Evolutionary conservation across 768 basidiomycete species (phyloP).

Genomic region (Trametes villosa): DNA sequence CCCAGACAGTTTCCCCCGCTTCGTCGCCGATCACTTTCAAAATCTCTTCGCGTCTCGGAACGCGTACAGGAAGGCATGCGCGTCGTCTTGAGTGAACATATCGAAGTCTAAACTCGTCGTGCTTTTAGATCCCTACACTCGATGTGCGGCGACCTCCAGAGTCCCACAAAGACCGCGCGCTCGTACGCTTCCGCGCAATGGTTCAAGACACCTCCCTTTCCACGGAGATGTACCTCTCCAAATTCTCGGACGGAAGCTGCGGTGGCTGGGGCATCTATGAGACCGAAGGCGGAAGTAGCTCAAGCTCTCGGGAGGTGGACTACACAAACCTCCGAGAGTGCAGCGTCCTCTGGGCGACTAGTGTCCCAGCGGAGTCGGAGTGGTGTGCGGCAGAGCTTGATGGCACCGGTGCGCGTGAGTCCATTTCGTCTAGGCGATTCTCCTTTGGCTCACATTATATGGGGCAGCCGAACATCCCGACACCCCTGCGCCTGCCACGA

Average conservation of each 20-base stretch:
- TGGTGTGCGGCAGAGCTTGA: conserved; percentile 53
- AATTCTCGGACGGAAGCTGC: conserved; percentile 43
- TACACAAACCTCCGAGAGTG: conserved; percentile 63
- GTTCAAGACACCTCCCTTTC: conserved; percentile 81
- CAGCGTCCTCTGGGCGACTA: conserved; percentile 72
- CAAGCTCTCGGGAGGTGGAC: conserved; percentile 38
- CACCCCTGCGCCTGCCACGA: not conserved
- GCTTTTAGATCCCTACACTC: conserved; percentile 61
- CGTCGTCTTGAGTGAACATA: not conserved
- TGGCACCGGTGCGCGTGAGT: conserved; percentile 28
- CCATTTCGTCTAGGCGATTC: not conserved
- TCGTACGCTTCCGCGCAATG: conserved; percentile 79
- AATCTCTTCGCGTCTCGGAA: conserved; percentile 32
- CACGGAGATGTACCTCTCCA: conserved; percentile 72
- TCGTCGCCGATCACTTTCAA: conserved; percentile 37
- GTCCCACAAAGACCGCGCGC: conserved; percentile 51
- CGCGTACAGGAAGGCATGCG: conserved; percentile 32
- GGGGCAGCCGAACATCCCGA: too few species aligned
- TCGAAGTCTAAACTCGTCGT: not conserved
- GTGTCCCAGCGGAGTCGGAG: conserved; percentile 65
- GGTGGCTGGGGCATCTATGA: conserved; percentile 77
- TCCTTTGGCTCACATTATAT: too few species aligned
- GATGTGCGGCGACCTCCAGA: conserved; percentile 52
- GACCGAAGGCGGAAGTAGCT: conserved; percentile 30
- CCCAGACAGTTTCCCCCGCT: conserved; percentile 32